Percentiles rank a stretch among this genome's conserved stretches.
Evolutionary conservation across 2,329 filamentous ascomycete genomes (phyloP).

Genomic region (Fusarium sp.): DNA sequence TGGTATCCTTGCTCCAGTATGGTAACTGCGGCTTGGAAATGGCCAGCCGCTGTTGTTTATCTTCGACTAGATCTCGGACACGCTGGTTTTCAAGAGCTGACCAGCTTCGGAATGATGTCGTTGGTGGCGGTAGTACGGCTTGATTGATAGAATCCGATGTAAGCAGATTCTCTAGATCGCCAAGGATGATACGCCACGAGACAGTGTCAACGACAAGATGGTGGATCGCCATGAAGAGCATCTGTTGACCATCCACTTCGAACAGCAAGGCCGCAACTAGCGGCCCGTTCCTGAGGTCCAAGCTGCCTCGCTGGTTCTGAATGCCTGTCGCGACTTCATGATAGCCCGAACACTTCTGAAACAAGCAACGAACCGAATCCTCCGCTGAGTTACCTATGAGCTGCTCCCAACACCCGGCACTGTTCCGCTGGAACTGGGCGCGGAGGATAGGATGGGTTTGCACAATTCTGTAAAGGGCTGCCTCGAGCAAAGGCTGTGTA

Average conservation of each 20-base stretch:
- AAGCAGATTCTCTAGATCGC: slow-evolving; percentile 10
- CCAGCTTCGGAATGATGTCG: slow-evolving; percentile 15
- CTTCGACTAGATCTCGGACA: not conserved
- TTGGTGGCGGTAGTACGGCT: slow-evolving; percentile 1
- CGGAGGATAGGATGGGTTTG: slow-evolving; percentile 12
- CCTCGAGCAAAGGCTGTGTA: not conserved
- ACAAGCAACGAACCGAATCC: slow-evolving; percentile 1
- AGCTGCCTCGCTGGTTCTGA: slow-evolving; percentile 5
- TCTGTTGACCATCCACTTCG: slow-evolving; percentile 6
- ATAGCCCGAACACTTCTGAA: slow-evolving; percentile 6
- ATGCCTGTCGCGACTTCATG: slow-evolving; percentile 11
- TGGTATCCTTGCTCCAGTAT: too few species aligned
- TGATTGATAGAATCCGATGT: not conserved
- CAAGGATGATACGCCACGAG: slow-evolving; percentile 19
- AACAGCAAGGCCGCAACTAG: slow-evolving; percentile 8
- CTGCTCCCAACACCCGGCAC: slow-evolving; percentile 8
- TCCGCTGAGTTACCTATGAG: not conserved
- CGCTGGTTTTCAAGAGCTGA: slow-evolving; percentile 9
- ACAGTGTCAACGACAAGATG: slow-evolving; percentile 22
- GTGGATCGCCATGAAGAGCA: slow-evolving; percentile 12
- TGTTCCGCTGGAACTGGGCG: slow-evolving; percentile 1
- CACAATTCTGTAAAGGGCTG: slow-evolving; percentile 6
- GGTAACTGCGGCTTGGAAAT: too few species aligned
- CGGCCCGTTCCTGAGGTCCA: slow-evolving; percentile 4
- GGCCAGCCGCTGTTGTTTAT: too few species aligned